Conservation (phyloP, 306 rosid species). For the Vachellia collinsii region DNA sequence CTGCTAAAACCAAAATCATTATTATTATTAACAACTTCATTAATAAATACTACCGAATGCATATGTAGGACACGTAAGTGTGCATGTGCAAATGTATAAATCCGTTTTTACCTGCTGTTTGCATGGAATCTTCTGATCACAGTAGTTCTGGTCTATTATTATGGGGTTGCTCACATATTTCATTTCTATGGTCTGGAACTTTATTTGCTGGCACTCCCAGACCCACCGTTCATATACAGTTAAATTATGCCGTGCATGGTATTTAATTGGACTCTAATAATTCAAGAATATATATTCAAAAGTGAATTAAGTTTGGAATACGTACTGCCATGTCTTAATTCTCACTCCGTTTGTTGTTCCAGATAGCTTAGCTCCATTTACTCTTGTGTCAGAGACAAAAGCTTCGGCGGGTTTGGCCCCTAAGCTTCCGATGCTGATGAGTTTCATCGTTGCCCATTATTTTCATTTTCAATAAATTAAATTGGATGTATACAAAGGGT, state of each 20-base stretch:
- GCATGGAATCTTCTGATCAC: slow-evolving; percentile 62
- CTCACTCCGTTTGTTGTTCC: slow-evolving; percentile 83
- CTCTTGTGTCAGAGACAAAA: slow-evolving; percentile 59
- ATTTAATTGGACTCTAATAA: not conserved
- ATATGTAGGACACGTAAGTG: not conserved
- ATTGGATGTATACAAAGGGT: too few relatives aligned
- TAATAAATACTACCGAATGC: not conserved
- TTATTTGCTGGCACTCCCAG: slow-evolving; percentile 69
- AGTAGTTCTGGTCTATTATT: slow-evolving; percentile 72
- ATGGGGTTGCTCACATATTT: slow-evolving; percentile 64
- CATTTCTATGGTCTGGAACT: slow-evolving; percentile 67
- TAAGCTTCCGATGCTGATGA: not conserved
- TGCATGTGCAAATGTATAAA: too few relatives aligned
- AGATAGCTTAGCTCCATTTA: slow-evolving; percentile 61
- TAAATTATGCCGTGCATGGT: not conserved
- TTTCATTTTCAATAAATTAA: not conserved
- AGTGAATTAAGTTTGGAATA: not conserved
- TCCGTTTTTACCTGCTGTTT: slow-evolving; percentile 45
- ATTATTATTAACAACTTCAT: not conserved
- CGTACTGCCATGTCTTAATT: slow-evolving; percentile 91
- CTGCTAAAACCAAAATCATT: slow-evolving; percentile 42
- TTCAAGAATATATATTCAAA: not conserved
- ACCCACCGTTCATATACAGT: slow-evolving; percentile 64
- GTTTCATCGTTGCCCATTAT: not conserved
- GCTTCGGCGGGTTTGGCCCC: slow-evolving; percentile 43